A percentile compares a stretch with the other conserved stretches of the same genome.
phyloP scores from a whole-genome alignment of 257 asterid genomes.

The Gynochthodes officinalis region DNA sequence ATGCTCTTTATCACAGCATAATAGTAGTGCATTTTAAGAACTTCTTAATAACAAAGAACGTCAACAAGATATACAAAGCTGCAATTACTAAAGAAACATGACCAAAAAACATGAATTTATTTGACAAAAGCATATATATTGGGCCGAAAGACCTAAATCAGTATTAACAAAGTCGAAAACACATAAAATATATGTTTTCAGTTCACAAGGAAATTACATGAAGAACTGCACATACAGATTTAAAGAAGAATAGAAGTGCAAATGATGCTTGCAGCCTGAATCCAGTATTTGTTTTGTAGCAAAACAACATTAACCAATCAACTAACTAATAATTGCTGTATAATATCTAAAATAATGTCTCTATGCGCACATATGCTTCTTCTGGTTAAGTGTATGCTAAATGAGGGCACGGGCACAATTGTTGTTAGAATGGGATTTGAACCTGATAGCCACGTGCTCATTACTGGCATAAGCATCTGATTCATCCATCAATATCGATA shows the following conservation, averaged over 20 bases:
- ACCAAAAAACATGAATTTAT: neutral
- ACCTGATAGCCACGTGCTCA: neutral
- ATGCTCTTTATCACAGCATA: neutral
- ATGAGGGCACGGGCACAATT: too few relatives aligned
- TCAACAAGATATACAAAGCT: neutral
- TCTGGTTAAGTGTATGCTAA: neutral
- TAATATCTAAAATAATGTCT: neutral
- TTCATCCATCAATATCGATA: neutral
- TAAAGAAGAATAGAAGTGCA: neutral
- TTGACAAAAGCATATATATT: too few relatives aligned
- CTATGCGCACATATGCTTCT: too few relatives aligned
- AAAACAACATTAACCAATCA: neutral
- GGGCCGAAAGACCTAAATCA: too few relatives aligned
- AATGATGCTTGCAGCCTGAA: neutral
- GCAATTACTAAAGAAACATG: neutral
- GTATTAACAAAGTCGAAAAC: too few relatives aligned
- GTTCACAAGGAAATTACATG: neutral
- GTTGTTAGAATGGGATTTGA: neutral
- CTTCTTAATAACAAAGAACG: neutral
- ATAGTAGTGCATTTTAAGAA: neutral
- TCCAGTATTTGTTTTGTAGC: neutral
- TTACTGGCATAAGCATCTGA: neutral
- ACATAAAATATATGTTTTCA: too few relatives aligned
- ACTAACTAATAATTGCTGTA: neutral
- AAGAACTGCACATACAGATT: neutral